Evolutionary conservation across 345 rosid genomes (phyloP).

Genomic region (Hypericum androsaemum): DNA sequence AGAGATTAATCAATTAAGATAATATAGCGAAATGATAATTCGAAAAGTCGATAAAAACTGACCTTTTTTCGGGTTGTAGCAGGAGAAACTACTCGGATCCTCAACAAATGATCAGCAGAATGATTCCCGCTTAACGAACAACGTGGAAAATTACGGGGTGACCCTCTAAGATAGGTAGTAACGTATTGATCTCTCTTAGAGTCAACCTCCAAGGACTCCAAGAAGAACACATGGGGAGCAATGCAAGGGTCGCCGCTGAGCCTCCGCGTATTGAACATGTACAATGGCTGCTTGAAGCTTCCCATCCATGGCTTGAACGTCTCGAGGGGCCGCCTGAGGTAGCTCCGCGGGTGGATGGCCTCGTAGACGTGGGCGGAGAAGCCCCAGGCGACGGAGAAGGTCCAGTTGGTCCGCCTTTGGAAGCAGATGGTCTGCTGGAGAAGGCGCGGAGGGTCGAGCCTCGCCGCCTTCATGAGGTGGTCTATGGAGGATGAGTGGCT

Average conservation of each 20-base stretch:
- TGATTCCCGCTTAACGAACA: neutral
- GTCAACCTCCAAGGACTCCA: neutral
- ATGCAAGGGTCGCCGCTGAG: neutral
- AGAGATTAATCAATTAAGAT: no score
- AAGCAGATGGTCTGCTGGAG: conserved; percentile 8
- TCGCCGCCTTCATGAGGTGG: neutral
- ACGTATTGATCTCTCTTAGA: no score
- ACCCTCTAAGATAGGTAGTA: neutral
- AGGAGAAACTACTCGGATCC: neutral
- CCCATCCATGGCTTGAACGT: conserved; percentile 1
- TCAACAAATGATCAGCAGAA: neutral
- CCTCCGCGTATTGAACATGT: conserved; percentile 3
- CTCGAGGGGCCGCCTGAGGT: conserved; percentile 1
- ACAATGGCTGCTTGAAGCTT: neutral
- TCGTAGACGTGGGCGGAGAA: neutral
- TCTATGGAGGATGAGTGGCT: neutral
- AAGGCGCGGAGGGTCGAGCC: neutral
- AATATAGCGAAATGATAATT: neutral
- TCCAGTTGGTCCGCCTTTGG: neutral
- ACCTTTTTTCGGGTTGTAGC: neutral
- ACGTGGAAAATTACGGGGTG: neutral
- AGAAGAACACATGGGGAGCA: conserved; percentile 4
- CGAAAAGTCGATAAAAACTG: no score
- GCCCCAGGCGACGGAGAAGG: neutral
- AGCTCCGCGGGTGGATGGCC: neutral